Percentiles rank a stretch among this genome's conserved stretches.
Conservation (phyloP, 495 filamentous ascomycete genomes). For the Aspergillus bertholletiae region DNA sequence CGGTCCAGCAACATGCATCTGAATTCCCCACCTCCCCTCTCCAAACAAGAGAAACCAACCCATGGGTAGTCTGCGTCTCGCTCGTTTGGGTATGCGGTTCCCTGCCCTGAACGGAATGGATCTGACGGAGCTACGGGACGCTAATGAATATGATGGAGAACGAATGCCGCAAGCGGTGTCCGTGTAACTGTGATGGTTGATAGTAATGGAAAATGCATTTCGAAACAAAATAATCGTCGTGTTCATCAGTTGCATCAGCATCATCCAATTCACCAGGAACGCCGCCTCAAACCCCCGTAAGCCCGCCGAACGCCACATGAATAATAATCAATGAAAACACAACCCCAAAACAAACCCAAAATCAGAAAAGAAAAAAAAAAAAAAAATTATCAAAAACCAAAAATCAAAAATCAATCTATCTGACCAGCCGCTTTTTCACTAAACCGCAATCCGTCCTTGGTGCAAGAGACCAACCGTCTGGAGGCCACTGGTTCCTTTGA, state of each 20-base stretch:
- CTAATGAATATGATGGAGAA: neutral
- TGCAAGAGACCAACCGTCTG: conserved; percentile 24
- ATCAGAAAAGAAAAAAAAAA: no score
- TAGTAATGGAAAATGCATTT: no score
- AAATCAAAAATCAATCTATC: neutral
- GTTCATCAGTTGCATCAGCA: no score
- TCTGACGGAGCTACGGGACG: neutral
- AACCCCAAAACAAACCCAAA: no score
- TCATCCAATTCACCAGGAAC: neutral
- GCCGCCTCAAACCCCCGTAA: neutral
- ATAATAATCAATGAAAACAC: no score
- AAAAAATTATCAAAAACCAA: neutral
- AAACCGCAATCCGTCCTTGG: conserved; percentile 17
- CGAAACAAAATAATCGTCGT: no score
- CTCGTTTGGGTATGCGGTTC: neutral
- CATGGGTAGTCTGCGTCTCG: neutral
- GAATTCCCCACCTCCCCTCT: no score
- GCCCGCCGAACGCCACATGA: no score
- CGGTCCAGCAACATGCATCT: no score
- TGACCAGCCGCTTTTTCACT: neutral
- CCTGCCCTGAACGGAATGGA: neutral
- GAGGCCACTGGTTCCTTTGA: conserved; percentile 21
- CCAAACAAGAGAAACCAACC: neutral
- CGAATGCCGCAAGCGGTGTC: neutral
- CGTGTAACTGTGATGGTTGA: neutral